A percentile compares a stretch with the other conserved stretches of the same genome.
Conservation (phyloP, 768 basidiomycete genomes). For the Mycena vulgaris region DNA sequence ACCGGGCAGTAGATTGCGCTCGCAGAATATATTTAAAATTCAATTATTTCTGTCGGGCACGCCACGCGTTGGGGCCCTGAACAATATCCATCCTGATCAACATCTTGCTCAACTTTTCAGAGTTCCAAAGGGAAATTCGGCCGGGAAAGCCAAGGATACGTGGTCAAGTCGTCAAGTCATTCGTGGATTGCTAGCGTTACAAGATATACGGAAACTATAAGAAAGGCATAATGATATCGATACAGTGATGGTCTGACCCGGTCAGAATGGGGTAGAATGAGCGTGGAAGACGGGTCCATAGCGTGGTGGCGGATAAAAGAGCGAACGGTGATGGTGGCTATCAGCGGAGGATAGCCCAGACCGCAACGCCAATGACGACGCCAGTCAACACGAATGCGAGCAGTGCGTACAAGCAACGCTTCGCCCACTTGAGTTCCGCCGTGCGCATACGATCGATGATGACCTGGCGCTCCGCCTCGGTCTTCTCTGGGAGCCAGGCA, state of each 20-base stretch:
- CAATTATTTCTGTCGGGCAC: too few relatives aligned
- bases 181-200: conserved; percentile 24
- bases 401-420: conserved; percentile 69
- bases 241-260: conserved; percentile 29
- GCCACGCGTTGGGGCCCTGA: too few relatives aligned
- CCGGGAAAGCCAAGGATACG: not conserved
- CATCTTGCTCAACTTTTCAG: too few relatives aligned
- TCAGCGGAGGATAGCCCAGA: conserved; percentile 46
- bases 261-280: conserved; percentile 11
- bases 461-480: conserved; percentile 62
- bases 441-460: conserved; percentile 64
- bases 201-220: too few relatives aligned
- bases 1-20: too few relatives aligned
- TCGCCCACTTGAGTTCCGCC: conserved; percentile 71
- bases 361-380: conserved; percentile 48
- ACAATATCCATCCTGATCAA: too few relatives aligned
- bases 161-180: not conserved
- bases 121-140: too few relatives aligned
- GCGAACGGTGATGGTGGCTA: not conserved
- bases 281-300: not conserved
- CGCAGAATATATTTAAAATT: too few relatives aligned
- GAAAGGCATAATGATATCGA: conserved; percentile 33
- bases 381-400: conserved; percentile 59
- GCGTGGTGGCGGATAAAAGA: too few relatives aligned
- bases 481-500: conserved; percentile 72